These are phyloP conservation scores for Apocynum venetum DNA, from an alignment of 257 asterid species.

Conservation along the genomic window DNA sequence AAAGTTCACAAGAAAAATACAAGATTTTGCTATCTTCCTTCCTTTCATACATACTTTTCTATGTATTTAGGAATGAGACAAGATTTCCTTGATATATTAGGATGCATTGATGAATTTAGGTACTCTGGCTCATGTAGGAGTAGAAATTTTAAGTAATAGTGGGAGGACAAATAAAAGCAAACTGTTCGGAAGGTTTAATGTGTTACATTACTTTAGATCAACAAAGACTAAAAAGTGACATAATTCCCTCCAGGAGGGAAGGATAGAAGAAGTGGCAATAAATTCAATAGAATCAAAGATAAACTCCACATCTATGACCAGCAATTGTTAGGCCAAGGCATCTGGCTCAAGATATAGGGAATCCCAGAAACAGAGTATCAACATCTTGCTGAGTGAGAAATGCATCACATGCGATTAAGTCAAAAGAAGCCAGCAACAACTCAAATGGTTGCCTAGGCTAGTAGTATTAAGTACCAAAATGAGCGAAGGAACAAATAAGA, in stretches of 20 bases:
- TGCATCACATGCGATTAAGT: neutral
- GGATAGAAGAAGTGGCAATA: neutral
- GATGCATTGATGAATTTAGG: neutral
- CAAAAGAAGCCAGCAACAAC: neutral
- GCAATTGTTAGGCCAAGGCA: neutral
- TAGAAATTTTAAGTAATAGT: neutral
- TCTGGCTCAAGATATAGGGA: neutral
- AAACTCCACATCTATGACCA: neutral
- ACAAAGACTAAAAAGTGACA: neutral
- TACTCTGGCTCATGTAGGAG: neutral
- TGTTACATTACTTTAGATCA: neutral
- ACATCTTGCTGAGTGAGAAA: neutral
- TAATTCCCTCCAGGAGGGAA: neutral
- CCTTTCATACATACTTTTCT: neutral
- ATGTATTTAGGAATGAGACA: neutral
- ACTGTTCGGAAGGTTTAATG: neutral
- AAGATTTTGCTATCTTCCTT: neutral
- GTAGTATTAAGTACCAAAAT: neutral
- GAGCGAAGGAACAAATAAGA: neutral
- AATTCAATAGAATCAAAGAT: neutral
- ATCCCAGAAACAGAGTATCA: neutral
- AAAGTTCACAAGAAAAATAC: neutral
- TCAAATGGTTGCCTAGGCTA: neutral
- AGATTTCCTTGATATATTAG: neutral
- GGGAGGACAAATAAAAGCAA: neutral